A percentile compares a stretch with the other conserved stretches of the same genome.
These are phyloP conservation scores for Turritis glabra DNA, from an alignment of 345 rosid species.

Conservation along the genomic window DNA sequence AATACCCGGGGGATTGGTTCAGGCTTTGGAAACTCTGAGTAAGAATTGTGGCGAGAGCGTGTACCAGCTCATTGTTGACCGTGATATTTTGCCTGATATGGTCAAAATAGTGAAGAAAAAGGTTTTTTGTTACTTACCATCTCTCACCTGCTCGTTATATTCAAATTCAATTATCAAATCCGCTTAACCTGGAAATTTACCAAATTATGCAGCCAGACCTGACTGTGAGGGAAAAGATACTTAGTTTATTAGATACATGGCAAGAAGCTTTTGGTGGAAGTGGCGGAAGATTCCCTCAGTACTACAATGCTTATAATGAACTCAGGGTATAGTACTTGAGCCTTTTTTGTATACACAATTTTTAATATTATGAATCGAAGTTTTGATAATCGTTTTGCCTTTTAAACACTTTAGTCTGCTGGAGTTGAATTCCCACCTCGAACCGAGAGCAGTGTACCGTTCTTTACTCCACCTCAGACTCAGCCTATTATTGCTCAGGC, in stretches of 20 bases:
- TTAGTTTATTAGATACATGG: constrained; percentile 57
- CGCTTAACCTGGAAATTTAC: constrained; percentile 10
- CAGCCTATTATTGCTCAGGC: constrained; percentile 59
- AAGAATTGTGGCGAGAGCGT: constrained; percentile 91
- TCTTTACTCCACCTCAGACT: constrained; percentile 97
- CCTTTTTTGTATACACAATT: not conserved
- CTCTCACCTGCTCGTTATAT: constrained; percentile 8
- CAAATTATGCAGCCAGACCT: constrained; percentile 78
- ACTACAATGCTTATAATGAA: constrained; percentile 79
- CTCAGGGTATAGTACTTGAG: constrained; percentile 57
- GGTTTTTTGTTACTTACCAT: constrained; percentile 52
- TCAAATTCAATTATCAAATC: not conserved
- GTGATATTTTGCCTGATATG: constrained; percentile 93
- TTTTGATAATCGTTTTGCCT: constrained; percentile 5
- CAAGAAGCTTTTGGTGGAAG: constrained; percentile 83
- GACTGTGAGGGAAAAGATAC: constrained; percentile 90
- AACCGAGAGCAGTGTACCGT: constrained; percentile 73
- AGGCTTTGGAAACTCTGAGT: constrained; percentile 94
- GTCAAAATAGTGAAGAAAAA: constrained; percentile 96
- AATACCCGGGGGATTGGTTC: constrained; percentile 28
- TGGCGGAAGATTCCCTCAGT: constrained; percentile 84
- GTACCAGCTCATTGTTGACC: constrained; percentile 84
- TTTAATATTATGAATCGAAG: not conserved
- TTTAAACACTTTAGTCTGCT: constrained; percentile 51
- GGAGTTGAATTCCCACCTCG: constrained; percentile 95